Evolutionary conservation across 2,329 filamentous ascomycete genomes (phyloP), one percentile per base, ranked within the genome.

Genomic region (Calonectria multiphialidica): DNA sequence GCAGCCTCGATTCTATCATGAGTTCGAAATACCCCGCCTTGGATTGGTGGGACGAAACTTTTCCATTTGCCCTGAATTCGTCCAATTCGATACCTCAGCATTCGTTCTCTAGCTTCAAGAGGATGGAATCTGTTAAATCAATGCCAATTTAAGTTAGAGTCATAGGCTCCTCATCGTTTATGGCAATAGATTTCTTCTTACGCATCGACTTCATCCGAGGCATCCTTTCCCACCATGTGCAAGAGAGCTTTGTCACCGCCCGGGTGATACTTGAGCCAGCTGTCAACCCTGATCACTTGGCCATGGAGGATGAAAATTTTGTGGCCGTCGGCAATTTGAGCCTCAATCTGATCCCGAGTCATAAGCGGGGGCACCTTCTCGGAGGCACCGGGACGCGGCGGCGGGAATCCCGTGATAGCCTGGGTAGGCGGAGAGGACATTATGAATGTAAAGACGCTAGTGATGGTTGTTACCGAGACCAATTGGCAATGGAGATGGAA

Each of bases 191-290:
- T 59, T 23, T 67, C 70, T 59, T 47, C 93, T 61, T 89, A 98
- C 95, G 93, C 94, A 82, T 93, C 95, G 73, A 98, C 93, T 85
- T 98, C 97, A 83, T 98, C 95, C 13, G 96, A 98, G 59, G 95
- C 96, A 90, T 98, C 95, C 84, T 93, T 91, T 73, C 95, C 95
- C 72, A 98, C 90, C 95, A 98, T 97, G 82, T 98, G 97, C 82
- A 91, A 87, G 75, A 98, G 97, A 66, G 96, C 90, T 84, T 95
- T 97, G 79, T 96, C 93, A 77, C 97, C 97, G 70, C 97, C 97
- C 13, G 97, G 97, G 80, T 99, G 97, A 80, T 94, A 98, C 66
- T 91, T 91, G 63, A 97, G 86, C 95, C 95, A 99, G 47, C 93
- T 89, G 83, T 98, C 96, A 35, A 95, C 92, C 85, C 96, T 98